Percentiles rank a stretch among this genome's conserved stretches.
Conservation (phyloP, 1,284 basidiomycete genomes). For the Pseudomicrostroma phylloplanum region DNA sequence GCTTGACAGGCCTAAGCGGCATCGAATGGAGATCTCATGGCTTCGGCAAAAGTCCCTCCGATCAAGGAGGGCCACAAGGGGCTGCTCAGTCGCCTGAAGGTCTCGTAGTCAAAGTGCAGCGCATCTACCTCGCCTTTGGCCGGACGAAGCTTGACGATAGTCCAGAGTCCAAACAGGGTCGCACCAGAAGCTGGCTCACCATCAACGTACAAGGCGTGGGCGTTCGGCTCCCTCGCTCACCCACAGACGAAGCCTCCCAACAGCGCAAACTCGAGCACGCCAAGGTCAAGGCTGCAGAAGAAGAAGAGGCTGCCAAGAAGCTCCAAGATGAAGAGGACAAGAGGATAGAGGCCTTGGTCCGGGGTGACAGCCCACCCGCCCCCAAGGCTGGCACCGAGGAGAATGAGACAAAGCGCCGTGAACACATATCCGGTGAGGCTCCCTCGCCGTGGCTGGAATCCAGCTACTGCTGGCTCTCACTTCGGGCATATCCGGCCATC, state of each 20-base stretch:
- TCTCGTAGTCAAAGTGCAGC: slow-evolving; percentile 27
- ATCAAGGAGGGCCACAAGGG: no score
- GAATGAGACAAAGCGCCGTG: not conserved
- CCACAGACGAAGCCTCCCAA: slow-evolving; percentile 1
- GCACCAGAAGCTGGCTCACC: slow-evolving; percentile 19
- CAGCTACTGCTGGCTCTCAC: slow-evolving; percentile 6
- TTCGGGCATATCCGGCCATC: slow-evolving; percentile 11
- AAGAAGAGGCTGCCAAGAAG: slow-evolving; percentile 7
- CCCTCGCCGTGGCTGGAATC: not conserved
- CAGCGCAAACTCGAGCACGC: not conserved
- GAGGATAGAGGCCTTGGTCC: slow-evolving; percentile 9
- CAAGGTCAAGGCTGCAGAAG: not conserved
- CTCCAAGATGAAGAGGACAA: slow-evolving; percentile 13
- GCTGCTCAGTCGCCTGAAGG: slow-evolving; percentile 8
- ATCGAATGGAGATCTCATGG: slow-evolving; percentile 39
- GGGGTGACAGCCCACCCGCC: not conserved
- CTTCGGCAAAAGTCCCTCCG: not conserved
- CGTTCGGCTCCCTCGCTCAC: slow-evolving; percentile 23
- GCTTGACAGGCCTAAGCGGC: slow-evolving; percentile 35
- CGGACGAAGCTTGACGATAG: slow-evolving; percentile 8
- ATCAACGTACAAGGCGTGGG: slow-evolving; percentile 37
- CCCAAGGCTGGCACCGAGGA: slow-evolving; percentile 1
- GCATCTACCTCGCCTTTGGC: slow-evolving; percentile 26
- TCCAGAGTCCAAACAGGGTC: not conserved
- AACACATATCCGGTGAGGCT: not conserved